These are phyloP conservation scores for Leishmania amazonensis DNA, from an alignment of 208 protist species.

Conservation along the genomic window DNA sequence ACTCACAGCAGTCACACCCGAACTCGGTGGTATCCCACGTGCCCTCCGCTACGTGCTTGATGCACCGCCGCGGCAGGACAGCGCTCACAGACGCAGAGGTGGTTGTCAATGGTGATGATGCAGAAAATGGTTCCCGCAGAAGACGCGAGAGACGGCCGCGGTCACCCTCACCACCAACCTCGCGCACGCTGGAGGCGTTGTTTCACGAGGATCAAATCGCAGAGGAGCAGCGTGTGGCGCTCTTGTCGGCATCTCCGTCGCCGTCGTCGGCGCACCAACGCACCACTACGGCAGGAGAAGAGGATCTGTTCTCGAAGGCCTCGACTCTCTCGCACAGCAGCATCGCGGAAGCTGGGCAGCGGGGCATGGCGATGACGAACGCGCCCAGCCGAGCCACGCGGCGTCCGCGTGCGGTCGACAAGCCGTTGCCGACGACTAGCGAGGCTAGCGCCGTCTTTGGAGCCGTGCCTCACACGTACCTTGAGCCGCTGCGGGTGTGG, in stretches of 20 bases:
- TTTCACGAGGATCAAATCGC: slow-evolving; percentile 5
- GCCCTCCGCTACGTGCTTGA: not conserved
- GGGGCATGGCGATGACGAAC: not conserved
- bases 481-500: slow-evolving; percentile 8
- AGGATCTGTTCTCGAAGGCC: not conserved
- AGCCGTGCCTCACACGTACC: not conserved
- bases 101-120: not conserved
- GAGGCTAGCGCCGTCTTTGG: not conserved
- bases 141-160: not conserved
- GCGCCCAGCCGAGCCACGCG: not conserved
- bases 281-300: not conserved
- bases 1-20: not conserved
- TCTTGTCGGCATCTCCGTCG: not conserved
- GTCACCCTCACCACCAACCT: not conserved
- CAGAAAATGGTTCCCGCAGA: not conserved
- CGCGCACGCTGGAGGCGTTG: not conserved
- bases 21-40: not conserved
- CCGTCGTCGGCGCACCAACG: not conserved
- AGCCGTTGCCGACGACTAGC: not conserved
- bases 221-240: not conserved
- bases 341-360: not conserved
- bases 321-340: not conserved
- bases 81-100: not conserved
- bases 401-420: not conserved
- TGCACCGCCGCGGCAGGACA: not conserved